Conservation (phyloP, 179 eudicot genomes). For the Carnegiea gigantea region DNA sequence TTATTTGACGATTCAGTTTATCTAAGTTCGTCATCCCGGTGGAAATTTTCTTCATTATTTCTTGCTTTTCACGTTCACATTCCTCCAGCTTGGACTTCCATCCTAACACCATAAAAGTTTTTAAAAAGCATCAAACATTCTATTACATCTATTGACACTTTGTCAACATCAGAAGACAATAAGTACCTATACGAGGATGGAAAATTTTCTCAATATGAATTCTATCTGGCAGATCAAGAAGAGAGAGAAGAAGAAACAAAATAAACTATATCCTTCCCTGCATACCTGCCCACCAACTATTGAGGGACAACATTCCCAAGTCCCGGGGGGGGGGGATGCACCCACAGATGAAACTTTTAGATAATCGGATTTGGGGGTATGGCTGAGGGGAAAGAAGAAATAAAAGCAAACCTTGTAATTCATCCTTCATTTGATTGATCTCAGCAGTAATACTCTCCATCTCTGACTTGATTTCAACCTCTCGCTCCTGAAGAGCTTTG, state of each 20-base stretch:
- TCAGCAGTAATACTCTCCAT: slow-evolving; percentile 61
- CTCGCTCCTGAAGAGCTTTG: slow-evolving; percentile 51
- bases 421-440: slow-evolving; percentile 62
- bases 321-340: background rate
- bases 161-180: background rate
- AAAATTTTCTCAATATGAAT: background rate
- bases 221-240: background rate
- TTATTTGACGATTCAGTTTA: slow-evolving; percentile 75
- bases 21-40: slow-evolving; percentile 72
- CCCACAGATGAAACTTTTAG: background rate
- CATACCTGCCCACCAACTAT: background rate
- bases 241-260: background rate
- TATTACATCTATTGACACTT: background rate
- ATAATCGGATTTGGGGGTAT: background rate
- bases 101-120: slow-evolving; percentile 35
- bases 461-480: slow-evolving; percentile 51
- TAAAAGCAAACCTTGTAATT: slow-evolving; percentile 36
- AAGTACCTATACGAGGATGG: background rate
- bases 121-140: background rate
- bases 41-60: slow-evolving; percentile 78
- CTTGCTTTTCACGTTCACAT: slow-evolving; percentile 79
- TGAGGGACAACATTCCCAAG: background rate
- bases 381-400: slow-evolving; percentile 1
- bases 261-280: background rate
- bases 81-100: slow-evolving; percentile 85